Base-by-base conservation (phyloP, 2,329 filamentous ascomycete genomes). In the Neophaeococcomyces mojaviensis region DNA sequence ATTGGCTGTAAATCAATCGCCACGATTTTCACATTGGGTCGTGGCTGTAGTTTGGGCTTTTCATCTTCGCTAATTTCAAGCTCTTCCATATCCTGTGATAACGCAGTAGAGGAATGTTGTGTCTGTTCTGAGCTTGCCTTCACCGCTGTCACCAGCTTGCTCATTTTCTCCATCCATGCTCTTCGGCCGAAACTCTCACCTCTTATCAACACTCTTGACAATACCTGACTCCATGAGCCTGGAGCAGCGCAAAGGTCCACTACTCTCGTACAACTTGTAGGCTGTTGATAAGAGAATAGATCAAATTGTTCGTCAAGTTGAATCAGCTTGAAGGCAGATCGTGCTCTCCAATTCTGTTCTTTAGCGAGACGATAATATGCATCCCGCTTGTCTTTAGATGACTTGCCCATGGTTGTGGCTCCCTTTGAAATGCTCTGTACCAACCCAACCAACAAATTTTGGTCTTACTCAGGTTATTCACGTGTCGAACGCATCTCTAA, bases 351-450 rank as follows among this genome's bases (percentile, higher is more conserved):
- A 54, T 94, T 94, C 72, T 98, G 92, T 67, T 98, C 92, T 69
- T 98, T 98, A 15, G 92, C 92, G 7, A 98, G 84, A 44, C 92
- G 81, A 62, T 98, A 98, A 69, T 98, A 98, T 37, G 89, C 89
- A 65, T 98, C 92, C 44, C 92, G 86, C 70, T 98, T 98, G 63
- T 98, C 92, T 68, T 98, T 98, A 39, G 90, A 97, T 1, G 92
- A 95, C 65, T 97, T 97, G 1, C 89, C 89, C 89, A 95, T 94
- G 13, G 44, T 51, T n/a, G 19, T 10, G 15, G 19, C n/a, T 24
- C 15, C 4, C 12, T 7, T 24, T 13, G 36, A 26, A 3, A 15
- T 38, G n/a, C 9, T 32, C 9, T 9, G n/a, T 9, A 9, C 9
- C n/a, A 9, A 9, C 9, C 30, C 30, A 32, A 9, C 24, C 24